phyloP scores from a whole-genome alignment of 139 green algal genomes.

The Closterium sp. region DNA sequence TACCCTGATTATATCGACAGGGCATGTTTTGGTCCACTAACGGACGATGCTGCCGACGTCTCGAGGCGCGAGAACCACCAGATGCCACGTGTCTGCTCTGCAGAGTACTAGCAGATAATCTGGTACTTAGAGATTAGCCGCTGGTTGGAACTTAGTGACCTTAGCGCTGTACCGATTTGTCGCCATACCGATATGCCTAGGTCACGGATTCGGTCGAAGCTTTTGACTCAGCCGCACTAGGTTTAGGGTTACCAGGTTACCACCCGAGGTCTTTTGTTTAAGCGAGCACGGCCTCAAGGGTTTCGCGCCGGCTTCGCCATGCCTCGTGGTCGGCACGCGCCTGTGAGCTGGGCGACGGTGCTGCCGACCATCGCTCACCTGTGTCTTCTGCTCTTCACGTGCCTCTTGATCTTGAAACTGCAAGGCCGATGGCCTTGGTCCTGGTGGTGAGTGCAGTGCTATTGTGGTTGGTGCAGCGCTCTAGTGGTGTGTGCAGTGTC shows the following conservation, averaged over 20 bases:
- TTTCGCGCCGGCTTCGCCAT: background rate
- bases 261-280: background rate
- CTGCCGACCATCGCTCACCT: conserved; percentile 3
- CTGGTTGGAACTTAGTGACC: background rate
- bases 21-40: background rate
- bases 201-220: background rate
- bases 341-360: background rate
- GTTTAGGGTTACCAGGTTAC: background rate
- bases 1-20: background rate
- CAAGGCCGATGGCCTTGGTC: background rate
- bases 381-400: conserved; percentile 30
- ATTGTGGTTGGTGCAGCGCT: no score
- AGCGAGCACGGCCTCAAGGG: background rate
- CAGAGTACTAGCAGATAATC: background rate
- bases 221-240: background rate
- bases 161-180: background rate
- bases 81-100: background rate
- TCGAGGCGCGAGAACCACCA: background rate
- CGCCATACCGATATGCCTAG: background rate
- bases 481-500: background rate
- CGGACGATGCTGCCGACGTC: background rate
- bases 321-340: background rate
- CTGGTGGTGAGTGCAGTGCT: conserved; percentile 17
- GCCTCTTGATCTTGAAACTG: conserved; percentile 10
- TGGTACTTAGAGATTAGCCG: background rate